Evolutionary conservation across 1,139 yeast genomes (phyloP).

Genomic region (Yamadazyma jaroonii): DNA sequence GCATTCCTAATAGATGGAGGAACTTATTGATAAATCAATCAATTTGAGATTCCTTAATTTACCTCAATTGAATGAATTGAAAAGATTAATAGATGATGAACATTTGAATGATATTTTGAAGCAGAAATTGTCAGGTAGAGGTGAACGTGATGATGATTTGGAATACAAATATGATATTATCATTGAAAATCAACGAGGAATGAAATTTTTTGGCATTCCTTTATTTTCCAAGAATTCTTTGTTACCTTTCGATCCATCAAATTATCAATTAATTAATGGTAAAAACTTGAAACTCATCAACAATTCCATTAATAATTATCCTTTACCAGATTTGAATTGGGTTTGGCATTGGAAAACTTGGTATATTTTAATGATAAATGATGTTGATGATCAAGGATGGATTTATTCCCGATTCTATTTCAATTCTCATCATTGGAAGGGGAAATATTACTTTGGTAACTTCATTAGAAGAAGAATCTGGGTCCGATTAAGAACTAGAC

Average conservation of each 20-base stretch:
- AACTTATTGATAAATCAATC: constrained; percentile 11
- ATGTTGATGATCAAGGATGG: constrained; percentile 82
- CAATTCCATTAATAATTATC: constrained; percentile 39
- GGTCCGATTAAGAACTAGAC: constrained; percentile 36
- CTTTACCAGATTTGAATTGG: constrained; percentile 69
- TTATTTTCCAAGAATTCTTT: constrained; percentile 55
- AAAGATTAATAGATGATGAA: constrained; percentile 1
- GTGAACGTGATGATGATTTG: constrained; percentile 2
- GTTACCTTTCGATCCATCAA: constrained; percentile 60
- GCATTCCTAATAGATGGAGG: constrained; percentile 4
- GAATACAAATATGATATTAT: constrained; percentile 26
- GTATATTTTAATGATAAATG: constrained; percentile 70
- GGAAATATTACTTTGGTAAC: constrained; percentile 51
- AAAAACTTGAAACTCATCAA: constrained; percentile 25
- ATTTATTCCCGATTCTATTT: constrained; percentile 52
- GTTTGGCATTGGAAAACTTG: constrained; percentile 70
- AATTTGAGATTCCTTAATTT: constrained; percentile 8
- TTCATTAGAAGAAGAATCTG: constrained; percentile 62
- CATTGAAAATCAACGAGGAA: constrained; percentile 71
- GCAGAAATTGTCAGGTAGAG: not conserved
- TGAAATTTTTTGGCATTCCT: constrained; percentile 62
- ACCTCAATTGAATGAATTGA: constrained; percentile 14
- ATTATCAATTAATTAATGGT: constrained; percentile 36
- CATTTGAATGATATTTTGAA: constrained; percentile 1
- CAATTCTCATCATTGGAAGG: constrained; percentile 54